A percentile compares a stretch with the other conserved stretches of the same genome.
Conservation (phyloP, 768 basidiomycete genomes). For the Russula griseocarnosa region DNA sequence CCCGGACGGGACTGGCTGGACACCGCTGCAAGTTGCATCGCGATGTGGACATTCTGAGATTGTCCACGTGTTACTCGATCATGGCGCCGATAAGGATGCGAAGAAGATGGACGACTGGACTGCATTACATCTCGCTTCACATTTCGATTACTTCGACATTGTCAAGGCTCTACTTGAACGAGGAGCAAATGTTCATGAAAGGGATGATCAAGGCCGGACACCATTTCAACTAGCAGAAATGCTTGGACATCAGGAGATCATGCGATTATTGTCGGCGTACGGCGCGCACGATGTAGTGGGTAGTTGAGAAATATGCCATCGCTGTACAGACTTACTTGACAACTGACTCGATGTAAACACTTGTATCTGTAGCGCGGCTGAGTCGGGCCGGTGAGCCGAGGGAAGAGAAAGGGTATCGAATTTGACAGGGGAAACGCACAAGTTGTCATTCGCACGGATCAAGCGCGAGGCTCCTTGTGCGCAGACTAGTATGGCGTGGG, state of each 20-base stretch:
- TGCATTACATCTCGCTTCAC: not conserved
- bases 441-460: too few species aligned
- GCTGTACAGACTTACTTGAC: too few species aligned
- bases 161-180: not conserved
- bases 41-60: not conserved
- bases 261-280: not conserved
- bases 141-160: not conserved
- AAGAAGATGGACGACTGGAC: not conserved
- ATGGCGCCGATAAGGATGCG: not conserved
- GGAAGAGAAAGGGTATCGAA: too few species aligned
- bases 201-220: not conserved
- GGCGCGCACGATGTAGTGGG: not conserved
- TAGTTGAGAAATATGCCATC: not conserved
- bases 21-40: not conserved
- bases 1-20: not conserved
- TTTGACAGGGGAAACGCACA: too few species aligned
- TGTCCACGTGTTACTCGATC: not conserved
- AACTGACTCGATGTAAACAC: too few species aligned
- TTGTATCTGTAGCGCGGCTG: too few species aligned
- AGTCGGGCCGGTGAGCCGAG: too few species aligned
- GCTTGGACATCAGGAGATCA: not conserved
- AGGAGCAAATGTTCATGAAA: not conserved
- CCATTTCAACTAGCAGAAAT: not conserved
- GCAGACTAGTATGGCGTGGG: too few species aligned
- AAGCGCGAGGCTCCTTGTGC: too few species aligned